These are phyloP conservation scores for Naganishia randhawae DNA, from an alignment of 768 basidiomycete species.

Conservation along the genomic window DNA sequence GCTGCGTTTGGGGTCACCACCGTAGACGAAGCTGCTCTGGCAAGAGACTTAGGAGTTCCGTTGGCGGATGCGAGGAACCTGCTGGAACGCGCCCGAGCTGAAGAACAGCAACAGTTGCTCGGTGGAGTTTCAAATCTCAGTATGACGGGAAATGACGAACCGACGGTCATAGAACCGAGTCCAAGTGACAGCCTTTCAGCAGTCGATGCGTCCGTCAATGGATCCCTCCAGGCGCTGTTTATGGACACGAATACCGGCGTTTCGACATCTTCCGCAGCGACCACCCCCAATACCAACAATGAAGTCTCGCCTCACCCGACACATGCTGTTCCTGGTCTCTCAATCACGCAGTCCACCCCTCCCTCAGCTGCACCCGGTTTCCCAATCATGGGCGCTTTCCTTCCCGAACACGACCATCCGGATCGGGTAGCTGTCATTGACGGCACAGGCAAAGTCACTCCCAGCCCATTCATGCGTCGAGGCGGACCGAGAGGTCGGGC, in stretches of 20 bases:
- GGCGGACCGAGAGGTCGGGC: conserved; percentile 20
- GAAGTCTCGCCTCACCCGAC: conserved; percentile 18
- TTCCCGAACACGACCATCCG: conserved; percentile 25
- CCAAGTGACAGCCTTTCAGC: background rate
- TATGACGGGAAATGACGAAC: conserved; percentile 10
- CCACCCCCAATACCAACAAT: conserved; percentile 12
- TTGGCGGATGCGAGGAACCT: conserved; percentile 29
- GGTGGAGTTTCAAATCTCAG: conserved; percentile 21
- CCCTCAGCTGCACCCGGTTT: background rate
- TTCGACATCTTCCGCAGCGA: conserved; percentile 2
- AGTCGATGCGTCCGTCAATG: background rate
- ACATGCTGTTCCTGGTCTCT: background rate
- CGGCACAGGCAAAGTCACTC: conserved; percentile 30
- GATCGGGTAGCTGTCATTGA: conserved; percentile 29
- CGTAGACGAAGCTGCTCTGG: conserved; percentile 30
- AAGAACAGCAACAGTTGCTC: conserved; percentile 27
- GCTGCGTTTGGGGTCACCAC: conserved; percentile 32
- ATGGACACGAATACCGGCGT: conserved; percentile 16
- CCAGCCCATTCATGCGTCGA: conserved; percentile 29
- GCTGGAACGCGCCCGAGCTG: conserved; percentile 28
- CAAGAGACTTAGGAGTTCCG: conserved; percentile 28
- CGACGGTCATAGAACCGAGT: conserved; percentile 7
- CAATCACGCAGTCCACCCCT: background rate
- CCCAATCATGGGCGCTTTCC: conserved; percentile 30
- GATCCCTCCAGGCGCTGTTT: conserved; percentile 11